Evolutionary conservation across 306 rosid species (phyloP).

Genomic region (Cajanus cajan): DNA sequence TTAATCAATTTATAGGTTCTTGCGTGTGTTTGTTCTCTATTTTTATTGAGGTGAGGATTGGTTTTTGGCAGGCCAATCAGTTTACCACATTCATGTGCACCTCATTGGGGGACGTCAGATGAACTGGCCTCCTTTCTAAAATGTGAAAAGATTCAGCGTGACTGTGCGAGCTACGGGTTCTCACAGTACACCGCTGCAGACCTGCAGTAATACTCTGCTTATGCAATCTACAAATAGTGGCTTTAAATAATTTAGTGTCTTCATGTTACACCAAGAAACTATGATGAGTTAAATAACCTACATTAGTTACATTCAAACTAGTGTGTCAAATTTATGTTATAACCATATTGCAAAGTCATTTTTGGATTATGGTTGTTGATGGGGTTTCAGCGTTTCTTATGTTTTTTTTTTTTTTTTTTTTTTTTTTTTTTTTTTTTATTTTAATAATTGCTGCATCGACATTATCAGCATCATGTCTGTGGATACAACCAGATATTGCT

Average conservation of each 20-base stretch:
- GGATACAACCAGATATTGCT: neutral
- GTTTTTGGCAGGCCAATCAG: constrained; percentile 70
- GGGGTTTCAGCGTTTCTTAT: neutral
- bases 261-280: neutral
- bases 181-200: neutral
- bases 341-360: neutral
- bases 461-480: neutral
- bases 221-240: constrained; percentile 10
- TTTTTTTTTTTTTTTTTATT: no score
- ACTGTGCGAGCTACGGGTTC: neutral
- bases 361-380: neutral
- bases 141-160: neutral
- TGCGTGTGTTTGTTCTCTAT: neutral
- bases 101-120: constrained; percentile 83
- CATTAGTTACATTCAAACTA: neutral
- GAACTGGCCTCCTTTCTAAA: constrained; percentile 85
- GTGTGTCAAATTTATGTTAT: neutral
- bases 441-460: neutral
- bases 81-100: constrained; percentile 79
- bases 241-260: neutral
- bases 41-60: neutral
- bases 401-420: no score
- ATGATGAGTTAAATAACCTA: constrained; percentile 11
- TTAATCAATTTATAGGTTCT: neutral
- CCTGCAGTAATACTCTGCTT: neutral